Evolutionary conservation across 1,139 yeast genomes (phyloP), one percentile per base, ranked within the genome.

Genomic region (Hansenula anomala): DNA sequence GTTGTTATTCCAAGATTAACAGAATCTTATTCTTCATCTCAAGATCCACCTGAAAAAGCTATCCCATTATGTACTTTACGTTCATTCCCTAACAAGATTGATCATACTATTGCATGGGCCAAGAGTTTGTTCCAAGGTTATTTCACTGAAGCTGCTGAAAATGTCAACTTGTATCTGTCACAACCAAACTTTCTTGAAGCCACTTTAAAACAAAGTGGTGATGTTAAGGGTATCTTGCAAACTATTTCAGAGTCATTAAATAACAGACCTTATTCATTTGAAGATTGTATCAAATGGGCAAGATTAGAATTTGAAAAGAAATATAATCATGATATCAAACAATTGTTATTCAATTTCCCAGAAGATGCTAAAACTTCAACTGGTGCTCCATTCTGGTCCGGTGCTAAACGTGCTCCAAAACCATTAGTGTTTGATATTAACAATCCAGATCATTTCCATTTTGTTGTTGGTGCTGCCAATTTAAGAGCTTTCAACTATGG

Each of bases 71-170:
- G 99, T 74, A 92, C 99, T 9, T 73, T 92, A 58, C 80, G 97
- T 65, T 86, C 96, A 8, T 92, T 92, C 80, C 99, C 99, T 42
- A 88, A 89, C 64, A 92, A 90, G 65, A 92, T 92, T 55, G 99
- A 92, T 59, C 99, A 92, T 59, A 94, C 99, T 1, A 92, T 92
- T 66, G 97, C 98, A 13, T 92, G 99, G 99, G 96, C 97, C 19
- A 92, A 94, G 67, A 81, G 90, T 18, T 72, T 89, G 56, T 92
- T 92, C 73, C 95, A 86, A 69, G 96, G 94, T n/a, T 87, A 80
- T 59, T 92, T 92, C 62, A 73, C 80, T 30, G 96, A 92, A 46
- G 76, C 90, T 22, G 94, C 96, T 20, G 96, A 88, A 63, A 88
- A 89, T 54, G 97, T 90, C 42, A 92, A 92, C 62, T 67, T 88